phyloP scores from a whole-genome alignment of 2,329 filamentous ascomycete species.

The Fusarium coicis region DNA sequence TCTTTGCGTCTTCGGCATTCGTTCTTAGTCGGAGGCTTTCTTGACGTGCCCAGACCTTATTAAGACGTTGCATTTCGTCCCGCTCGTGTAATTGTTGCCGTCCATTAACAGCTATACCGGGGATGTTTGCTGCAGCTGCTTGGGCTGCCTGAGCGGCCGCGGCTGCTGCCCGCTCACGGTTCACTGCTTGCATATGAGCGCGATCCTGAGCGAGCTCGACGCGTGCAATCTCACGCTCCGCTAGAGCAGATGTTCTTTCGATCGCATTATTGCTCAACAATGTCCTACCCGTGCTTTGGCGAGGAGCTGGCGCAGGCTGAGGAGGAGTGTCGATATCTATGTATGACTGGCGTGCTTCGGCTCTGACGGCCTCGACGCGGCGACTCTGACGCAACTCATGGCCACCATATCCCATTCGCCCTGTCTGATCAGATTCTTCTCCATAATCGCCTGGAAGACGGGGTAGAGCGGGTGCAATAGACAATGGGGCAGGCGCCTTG shows the following conservation, averaged over 20 bases:
- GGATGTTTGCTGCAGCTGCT: constrained; percentile 45
- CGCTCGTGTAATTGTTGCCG: constrained; percentile 57
- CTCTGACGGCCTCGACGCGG: constrained; percentile 48
- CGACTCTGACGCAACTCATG: constrained; percentile 58
- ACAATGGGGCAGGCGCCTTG: constrained; percentile 39
- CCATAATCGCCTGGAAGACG: constrained; percentile 32
- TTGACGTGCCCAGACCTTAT: constrained; percentile 66
- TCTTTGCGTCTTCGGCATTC: constrained; percentile 64
- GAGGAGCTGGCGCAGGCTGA: constrained; percentile 33
- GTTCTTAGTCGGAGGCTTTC: constrained; percentile 59
- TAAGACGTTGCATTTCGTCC: constrained; percentile 62
- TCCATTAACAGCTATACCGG: constrained; percentile 41
- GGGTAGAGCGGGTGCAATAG: constrained; percentile 40
- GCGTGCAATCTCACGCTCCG: constrained; percentile 63
- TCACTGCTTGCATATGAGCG: constrained; percentile 59
- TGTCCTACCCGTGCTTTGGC: constrained; percentile 29
- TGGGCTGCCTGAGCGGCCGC: constrained; percentile 49
- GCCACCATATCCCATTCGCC: constrained; percentile 41
- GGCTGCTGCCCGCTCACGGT: constrained; percentile 52
- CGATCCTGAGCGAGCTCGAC: constrained; percentile 63
- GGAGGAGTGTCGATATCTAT: constrained; percentile 33
- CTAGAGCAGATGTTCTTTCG: constrained; percentile 61
- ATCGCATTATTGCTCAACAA: constrained; percentile 47
- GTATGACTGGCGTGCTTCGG: constrained; percentile 42
- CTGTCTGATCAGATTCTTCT: constrained; percentile 29